Conservation (phyloP, 495 filamentous ascomycete species). For the Corynascus novoguineensis region DNA sequence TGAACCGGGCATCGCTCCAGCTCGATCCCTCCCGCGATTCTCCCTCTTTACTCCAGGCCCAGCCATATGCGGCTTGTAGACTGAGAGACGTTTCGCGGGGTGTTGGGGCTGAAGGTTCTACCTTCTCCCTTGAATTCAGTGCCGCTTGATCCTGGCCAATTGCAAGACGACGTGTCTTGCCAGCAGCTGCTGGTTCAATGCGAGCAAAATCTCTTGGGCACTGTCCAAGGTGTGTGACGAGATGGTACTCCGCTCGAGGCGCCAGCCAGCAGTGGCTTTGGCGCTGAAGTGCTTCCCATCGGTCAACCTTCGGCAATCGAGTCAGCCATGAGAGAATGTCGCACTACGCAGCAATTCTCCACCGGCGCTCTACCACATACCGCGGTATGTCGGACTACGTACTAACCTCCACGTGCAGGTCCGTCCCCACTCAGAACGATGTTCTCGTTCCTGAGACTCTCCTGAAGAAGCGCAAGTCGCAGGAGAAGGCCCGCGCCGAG, state of each 20-base stretch:
- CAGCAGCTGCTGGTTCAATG: conserved; percentile 19
- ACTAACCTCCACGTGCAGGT: conserved; percentile 59
- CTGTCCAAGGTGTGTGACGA: conserved; percentile 74
- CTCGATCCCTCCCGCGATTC: conserved; percentile 69
- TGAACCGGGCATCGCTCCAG: conserved; percentile 51
- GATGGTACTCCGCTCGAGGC: conserved; percentile 51
- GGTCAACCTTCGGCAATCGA: conserved; percentile 76
- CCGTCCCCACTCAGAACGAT: conserved; percentile 82
- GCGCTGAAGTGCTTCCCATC: conserved; percentile 37
- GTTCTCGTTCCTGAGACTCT: conserved; percentile 96
- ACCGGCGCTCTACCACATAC: conserved; percentile 71
- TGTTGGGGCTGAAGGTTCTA: conserved; percentile 68
- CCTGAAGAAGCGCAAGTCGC: conserved; percentile 99
- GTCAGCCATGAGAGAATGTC: conserved; percentile 88
- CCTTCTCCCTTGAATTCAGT: conserved; percentile 82
- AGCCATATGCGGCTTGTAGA: conserved; percentile 36
- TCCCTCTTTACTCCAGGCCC: conserved; percentile 49
- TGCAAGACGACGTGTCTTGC: background rate
- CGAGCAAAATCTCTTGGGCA: conserved; percentile 53
- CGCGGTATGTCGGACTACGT: conserved; percentile 61
- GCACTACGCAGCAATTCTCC: conserved; percentile 82
- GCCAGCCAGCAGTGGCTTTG: conserved; percentile 10
- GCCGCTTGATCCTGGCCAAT: conserved; percentile 47
- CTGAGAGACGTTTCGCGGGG: conserved; percentile 56
- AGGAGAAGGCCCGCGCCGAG: conserved; percentile 95